Base-by-base conservation (phyloP, 352 stramenopile species). In the Phytophthora idaei region DNA sequence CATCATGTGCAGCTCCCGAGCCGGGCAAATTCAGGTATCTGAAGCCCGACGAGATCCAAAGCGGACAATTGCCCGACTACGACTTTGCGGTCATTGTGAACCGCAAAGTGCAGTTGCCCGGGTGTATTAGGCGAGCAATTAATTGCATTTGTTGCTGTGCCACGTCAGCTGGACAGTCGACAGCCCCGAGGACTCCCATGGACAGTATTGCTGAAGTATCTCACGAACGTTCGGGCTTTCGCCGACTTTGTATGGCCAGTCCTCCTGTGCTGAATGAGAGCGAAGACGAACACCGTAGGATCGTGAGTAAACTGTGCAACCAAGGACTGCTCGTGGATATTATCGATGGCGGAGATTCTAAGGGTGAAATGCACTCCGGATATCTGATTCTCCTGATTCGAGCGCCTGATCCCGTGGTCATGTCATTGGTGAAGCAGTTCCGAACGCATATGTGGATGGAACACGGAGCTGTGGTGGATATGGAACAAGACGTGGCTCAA, bases 71-170 rank as follows among this genome's bases (percentile, higher is more conserved):
- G 27, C 80, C 83, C 14, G 52, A 72, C 32, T 95, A 94, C 72
- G 87, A 95, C 61, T 95, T 90, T 66, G 85, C 84, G 0, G 76
- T 95, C 28, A 89, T 95, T 52, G 84, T 80, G 28, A 90, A 94
- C 64, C 87, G 87, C 47, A 86, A 72, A 49, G 76, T 93, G 34
- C 70, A 80, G 11, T 12, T 75, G 36, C 75, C 83, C 4, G 79
- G 77, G 0, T 69, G 64, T 29, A 3, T 90, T 0, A 42, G 44
- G 5, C 56, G 74, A 25, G 45, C 74, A 39, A 15, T 83, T 5
- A 44, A 49, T 62, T 69, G 69, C 14, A 17, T 84, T 1, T 88
- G 76, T 45, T 85, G 80, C 54, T 90, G 78, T 55, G 14, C 41
- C 21, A 4, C 28, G 6, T 39, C 66, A 7, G 32, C 28, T 25